Evolutionary conservation across 139 green algal species (phyloP).

Genomic region (Chlorella sp.): DNA sequence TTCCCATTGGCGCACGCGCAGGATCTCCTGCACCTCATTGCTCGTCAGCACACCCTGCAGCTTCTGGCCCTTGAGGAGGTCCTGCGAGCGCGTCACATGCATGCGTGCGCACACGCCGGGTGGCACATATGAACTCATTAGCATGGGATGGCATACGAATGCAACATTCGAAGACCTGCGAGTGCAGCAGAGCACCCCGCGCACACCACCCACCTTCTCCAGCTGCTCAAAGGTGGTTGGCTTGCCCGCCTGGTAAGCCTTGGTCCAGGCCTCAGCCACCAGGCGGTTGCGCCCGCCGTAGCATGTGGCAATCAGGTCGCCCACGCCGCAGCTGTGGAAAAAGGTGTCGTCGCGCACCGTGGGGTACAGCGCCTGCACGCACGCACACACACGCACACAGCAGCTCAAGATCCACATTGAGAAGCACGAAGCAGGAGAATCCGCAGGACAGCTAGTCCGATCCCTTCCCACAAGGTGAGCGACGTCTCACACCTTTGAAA

Average conservation of each 20-base stretch:
- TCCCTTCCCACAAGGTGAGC: background rate
- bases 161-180: too few relatives aligned
- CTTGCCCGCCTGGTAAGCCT: background rate
- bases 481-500: conserved; percentile 24
- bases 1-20: conserved; percentile 47
- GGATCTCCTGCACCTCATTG: conserved; percentile 67
- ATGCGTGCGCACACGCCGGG: background rate
- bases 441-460: background rate
- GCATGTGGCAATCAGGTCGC: conserved; percentile 72
- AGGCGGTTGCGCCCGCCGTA: conserved; percentile 38
- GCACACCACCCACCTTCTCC: background rate
- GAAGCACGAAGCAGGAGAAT: background rate
- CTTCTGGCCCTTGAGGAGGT: conserved; percentile 72
- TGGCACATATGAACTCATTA: too few relatives aligned
- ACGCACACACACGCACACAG: background rate
- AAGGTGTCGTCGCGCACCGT: conserved; percentile 67
- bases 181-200: background rate
- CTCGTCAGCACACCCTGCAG: conserved; percentile 72
- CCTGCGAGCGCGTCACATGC: background rate
- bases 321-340: conserved; percentile 60
- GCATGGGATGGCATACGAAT: too few relatives aligned
- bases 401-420: background rate
- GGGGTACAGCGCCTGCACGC: conserved; percentile 24
- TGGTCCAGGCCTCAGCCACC: background rate
- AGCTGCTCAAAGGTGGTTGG: background rate